Evolutionary conservation across 257 asterid genomes (phyloP), one percentile per base, ranked within the genome.

Genomic region (Solanum pinnatisectum): DNA sequence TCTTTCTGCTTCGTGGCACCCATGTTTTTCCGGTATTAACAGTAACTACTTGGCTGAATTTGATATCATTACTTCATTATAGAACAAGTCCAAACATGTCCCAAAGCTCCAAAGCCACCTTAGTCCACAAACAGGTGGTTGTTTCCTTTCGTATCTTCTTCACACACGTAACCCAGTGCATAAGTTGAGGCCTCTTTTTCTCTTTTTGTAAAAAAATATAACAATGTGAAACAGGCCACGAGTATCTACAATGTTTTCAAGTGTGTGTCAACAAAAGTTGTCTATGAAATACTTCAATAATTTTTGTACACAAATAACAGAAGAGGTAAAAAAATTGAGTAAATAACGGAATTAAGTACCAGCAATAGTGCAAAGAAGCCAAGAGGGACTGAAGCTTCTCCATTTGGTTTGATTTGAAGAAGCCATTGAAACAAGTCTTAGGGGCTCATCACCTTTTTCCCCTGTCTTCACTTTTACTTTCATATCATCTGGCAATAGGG

Each of bases 341-440:
- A 73, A 87, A 87, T 73, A 85, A 84, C 87, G 30, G 49, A 60
- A 84, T 91, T 65, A 60, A 30, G 2, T 96, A 96, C 98, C 98
- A 85, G 96, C 97, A 86, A 95, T 90, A 86, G 94, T 88, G 90
- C 96, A 95, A 87, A 96, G 95, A 87, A 96, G 96, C 96, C 98
- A 96, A 2, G 98, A 96, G 30, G 30, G 73, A 87, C 88, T 88
- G 91, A 91, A 93, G 92, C 91, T 91, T 83, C 91, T 90, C 87
- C 90, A 88, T 20, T 92, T 93, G 32, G 92, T 86, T 68, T 91
- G 89, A 89, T 89, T 84, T 63, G 91, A 87, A 59, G 87, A 86
- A 59, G n/a, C 89, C 77, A 22, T 60, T 27, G 63, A 86, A 30
- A 60, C 89, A 82, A 44, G 23, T 36, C 59, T 70, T 70, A 1